Conservation (phyloP, 2,329 filamentous ascomycete genomes). For the Ascochyta koolunga region DNA sequence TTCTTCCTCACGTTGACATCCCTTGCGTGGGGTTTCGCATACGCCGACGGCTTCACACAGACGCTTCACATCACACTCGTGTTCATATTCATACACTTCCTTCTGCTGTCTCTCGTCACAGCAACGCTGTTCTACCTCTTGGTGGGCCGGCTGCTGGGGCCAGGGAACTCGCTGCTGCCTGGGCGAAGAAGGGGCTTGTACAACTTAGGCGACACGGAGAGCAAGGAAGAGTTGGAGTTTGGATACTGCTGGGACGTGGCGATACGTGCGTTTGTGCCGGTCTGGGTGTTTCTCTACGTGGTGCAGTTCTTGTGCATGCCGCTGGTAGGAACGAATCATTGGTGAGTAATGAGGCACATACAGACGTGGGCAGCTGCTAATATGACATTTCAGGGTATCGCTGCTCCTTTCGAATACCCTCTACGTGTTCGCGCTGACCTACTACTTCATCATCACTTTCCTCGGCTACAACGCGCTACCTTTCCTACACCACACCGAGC, state of each 20-base stretch:
- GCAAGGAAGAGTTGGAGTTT: slow-evolving; percentile 66
- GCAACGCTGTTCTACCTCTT: slow-evolving; percentile 69
- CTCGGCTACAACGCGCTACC: slow-evolving; percentile 72
- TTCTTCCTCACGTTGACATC: slow-evolving; percentile 64
- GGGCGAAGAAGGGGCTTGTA: slow-evolving; percentile 64
- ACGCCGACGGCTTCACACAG: slow-evolving; percentile 52
- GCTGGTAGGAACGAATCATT: slow-evolving; percentile 60
- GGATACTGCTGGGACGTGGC: slow-evolving; percentile 75
- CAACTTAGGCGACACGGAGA: slow-evolving; percentile 56
- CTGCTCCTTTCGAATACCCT: slow-evolving; percentile 69
- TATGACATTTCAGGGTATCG: slow-evolving; percentile 50
- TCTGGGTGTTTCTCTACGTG: slow-evolving; percentile 71
- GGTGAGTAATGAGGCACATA: slow-evolving; percentile 40
- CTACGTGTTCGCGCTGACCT: slow-evolving; percentile 68
- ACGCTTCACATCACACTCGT: slow-evolving; percentile 54
- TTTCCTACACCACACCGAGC: slow-evolving; percentile 70
- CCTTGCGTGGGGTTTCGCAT: slow-evolving; percentile 65
- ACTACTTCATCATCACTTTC: slow-evolving; percentile 73
- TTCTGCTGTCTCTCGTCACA: slow-evolving; percentile 64
- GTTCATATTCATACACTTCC: slow-evolving; percentile 65
- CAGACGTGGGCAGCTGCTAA: not conserved
- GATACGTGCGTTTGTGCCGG: slow-evolving; percentile 70
- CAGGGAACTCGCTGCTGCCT: slow-evolving; percentile 59
- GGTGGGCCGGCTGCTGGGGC: slow-evolving; percentile 66
- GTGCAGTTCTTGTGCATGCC: slow-evolving; percentile 72